These are phyloP conservation scores for Pyricularia pennisetigena DNA, from an alignment of 2,329 filamentous ascomycete genomes.

Conservation along the genomic window DNA sequence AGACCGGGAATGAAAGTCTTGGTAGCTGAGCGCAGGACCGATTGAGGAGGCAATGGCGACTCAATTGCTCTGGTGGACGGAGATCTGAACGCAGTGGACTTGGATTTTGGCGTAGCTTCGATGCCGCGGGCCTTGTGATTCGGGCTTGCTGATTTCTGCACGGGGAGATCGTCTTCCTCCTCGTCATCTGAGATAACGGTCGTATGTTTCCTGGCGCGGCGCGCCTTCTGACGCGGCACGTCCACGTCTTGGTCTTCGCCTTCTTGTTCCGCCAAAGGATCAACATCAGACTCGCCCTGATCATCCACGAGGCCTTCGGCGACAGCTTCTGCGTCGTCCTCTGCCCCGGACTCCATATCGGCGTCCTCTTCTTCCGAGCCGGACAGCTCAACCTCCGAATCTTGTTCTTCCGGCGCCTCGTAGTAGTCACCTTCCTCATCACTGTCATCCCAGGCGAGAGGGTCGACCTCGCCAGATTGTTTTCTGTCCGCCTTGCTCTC, in stretches of 20 bases:
- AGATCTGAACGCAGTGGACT: constrained; percentile 27
- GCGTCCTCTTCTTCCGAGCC: constrained; percentile 12
- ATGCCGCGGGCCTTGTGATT: constrained; percentile 18
- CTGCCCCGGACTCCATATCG: constrained; percentile 4
- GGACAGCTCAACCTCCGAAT: constrained; percentile 11
- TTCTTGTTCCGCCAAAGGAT: constrained; percentile 14
- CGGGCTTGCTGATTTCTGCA: constrained; percentile 16
- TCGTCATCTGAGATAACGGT: constrained; percentile 57
- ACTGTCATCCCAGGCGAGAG: constrained; percentile 46
- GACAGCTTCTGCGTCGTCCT: constrained; percentile 8
- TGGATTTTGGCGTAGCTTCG: constrained; percentile 39
- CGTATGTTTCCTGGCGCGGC: constrained; percentile 38
- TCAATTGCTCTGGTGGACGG: constrained; percentile 27
- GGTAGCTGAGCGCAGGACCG: constrained; percentile 57
- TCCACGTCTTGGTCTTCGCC: not conserved
- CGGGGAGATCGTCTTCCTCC: constrained; percentile 38
- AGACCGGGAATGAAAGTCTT: constrained; percentile 63
- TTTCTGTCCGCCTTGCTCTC: constrained; percentile 56
- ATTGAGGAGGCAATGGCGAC: constrained; percentile 49
- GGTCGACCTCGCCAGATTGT: constrained; percentile 31
- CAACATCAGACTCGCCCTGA: constrained; percentile 12
- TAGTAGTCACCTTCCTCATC: constrained; percentile 37
- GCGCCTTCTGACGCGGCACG: constrained; percentile 10
- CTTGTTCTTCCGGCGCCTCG: constrained; percentile 19
- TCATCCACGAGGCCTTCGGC: constrained; percentile 13